Evolutionary conservation across 352 stramenopile genomes (phyloP), one percentile per base, ranked within the genome.

Genomic region (Pythium rishiriense): DNA sequence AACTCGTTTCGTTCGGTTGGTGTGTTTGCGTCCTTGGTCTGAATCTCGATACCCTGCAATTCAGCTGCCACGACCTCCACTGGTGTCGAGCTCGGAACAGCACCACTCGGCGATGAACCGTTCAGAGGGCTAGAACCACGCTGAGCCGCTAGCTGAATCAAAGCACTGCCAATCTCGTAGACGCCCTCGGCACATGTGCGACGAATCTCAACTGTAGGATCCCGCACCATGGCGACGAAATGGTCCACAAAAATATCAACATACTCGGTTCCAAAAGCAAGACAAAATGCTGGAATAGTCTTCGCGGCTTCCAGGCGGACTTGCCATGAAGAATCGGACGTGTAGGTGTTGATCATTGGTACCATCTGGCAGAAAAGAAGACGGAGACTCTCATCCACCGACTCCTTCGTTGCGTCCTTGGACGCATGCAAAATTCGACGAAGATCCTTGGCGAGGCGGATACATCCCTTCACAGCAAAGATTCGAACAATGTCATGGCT

Each of bases 401-500:
- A 45, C 49, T 80, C 68, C 21, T 45, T 49, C 22, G 68, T 70
- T 8, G 62, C 46, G 31, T 74, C 62, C 0, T 37, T 37, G 2
- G 57, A 58, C 0, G 62, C 22, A 31, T 62, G 42, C 31, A 91
- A 61, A 31, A 90, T 75, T n/a, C 70, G 60, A 21, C 78, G 73
- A 46, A 95, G 61, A 37, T 82, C 87, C 24, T 67, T 78, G 19
- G 84, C 84, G 46, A 95, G 53, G 28, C 81, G 84, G 29, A 93
- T 89, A 58, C 85, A 95, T 33, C 80, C 75, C 70, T 94, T 94
- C 11, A 94, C 85, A 8, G 85, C 83, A 51, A 94, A 94, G 46
- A 93, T 94, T 50, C 85, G 83, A 58, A 94, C 85, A 70, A 94
- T 94, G 52, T 94, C 85, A 67, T 94, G 85, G 43, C 79, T 94